These are phyloP conservation scores for Lachancea mirantina DNA, from an alignment of 805 yeast genomes.

Conservation along the genomic window DNA sequence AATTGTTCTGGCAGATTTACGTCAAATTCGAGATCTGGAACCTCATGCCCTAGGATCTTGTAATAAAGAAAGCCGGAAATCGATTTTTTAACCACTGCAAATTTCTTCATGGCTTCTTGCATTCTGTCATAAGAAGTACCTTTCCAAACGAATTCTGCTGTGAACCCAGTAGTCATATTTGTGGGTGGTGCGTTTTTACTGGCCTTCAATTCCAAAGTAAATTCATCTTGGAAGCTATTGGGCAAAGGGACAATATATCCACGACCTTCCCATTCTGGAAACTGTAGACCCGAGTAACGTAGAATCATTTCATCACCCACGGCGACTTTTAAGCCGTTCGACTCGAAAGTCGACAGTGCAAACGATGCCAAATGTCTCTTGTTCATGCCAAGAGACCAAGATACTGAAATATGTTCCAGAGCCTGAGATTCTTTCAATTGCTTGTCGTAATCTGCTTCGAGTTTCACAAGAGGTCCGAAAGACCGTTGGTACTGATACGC, in stretches of 20 bases:
- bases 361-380: conserved; percentile 65
- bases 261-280: conserved; percentile 60
- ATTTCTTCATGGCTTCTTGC: conserved; percentile 66
- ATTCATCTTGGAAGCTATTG: conserved; percentile 54
- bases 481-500: conserved; percentile 80
- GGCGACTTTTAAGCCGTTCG: conserved; percentile 58
- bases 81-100: conserved; percentile 64
- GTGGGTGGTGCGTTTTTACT: conserved; percentile 42
- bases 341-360: conserved; percentile 58
- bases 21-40: conserved; percentile 54
- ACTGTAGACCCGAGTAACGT: conserved; percentile 50
- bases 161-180: conserved; percentile 54
- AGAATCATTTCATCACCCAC: conserved; percentile 80
- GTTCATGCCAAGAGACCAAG: conserved; percentile 66
- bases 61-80: conserved; percentile 72
- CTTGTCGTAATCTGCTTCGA: conserved; percentile 77
- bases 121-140: conserved; percentile 76
- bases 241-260: conserved; percentile 75
- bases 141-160: conserved; percentile 86
- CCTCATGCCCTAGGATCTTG: conserved; percentile 73
- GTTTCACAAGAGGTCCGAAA: conserved; percentile 73
- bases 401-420: conserved; percentile 60
- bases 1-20: conserved; percentile 53
- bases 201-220: conserved; percentile 59
- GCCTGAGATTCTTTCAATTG: conserved; percentile 70